Evolutionary conservation across 352 stramenopile species (phyloP).

Genomic region (Phytophthora cajani): DNA sequence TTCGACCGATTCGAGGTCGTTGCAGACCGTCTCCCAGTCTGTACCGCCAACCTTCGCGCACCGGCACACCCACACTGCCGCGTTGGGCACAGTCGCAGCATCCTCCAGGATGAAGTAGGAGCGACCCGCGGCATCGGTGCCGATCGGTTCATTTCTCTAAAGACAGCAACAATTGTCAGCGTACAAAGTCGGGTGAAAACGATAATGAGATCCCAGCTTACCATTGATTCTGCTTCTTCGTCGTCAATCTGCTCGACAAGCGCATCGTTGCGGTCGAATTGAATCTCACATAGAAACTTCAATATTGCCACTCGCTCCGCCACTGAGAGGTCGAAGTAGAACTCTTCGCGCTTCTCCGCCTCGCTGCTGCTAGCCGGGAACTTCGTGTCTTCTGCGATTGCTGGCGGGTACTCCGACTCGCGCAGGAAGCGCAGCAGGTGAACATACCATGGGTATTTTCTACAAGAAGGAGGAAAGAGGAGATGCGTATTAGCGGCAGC

Average conservation of each 20-base stretch:
- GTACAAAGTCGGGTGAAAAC: neutral
- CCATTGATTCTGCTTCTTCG: constrained; percentile 57
- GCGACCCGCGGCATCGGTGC: constrained; percentile 49
- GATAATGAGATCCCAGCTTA: constrained; percentile 10
- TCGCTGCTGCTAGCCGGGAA: constrained; percentile 30
- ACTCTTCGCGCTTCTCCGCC: constrained; percentile 31
- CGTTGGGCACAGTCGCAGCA: constrained; percentile 55
- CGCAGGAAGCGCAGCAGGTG: constrained; percentile 59
- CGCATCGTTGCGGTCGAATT: constrained; percentile 71
- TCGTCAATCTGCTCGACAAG: constrained; percentile 64
- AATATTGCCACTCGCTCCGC: constrained; percentile 54
- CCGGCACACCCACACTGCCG: constrained; percentile 66
- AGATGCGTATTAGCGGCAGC: neutral
- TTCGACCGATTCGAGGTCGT: constrained; percentile 59
- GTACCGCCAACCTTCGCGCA: constrained; percentile 43
- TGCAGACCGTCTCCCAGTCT: constrained; percentile 70
- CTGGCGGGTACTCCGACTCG: constrained; percentile 35
- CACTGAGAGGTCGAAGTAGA: constrained; percentile 58
- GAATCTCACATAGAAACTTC: constrained; percentile 68
- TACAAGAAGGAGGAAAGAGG: constrained; percentile 9
- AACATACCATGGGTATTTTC: constrained; percentile 54
- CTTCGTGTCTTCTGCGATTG: constrained; percentile 17
- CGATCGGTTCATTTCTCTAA: constrained; percentile 54
- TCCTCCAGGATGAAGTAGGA: constrained; percentile 75
- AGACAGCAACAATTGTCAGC: constrained; percentile 14